These are phyloP conservation scores for Leccinum rimulosum DNA, from an alignment of 768 basidiomycete species.

Conservation along the genomic window DNA sequence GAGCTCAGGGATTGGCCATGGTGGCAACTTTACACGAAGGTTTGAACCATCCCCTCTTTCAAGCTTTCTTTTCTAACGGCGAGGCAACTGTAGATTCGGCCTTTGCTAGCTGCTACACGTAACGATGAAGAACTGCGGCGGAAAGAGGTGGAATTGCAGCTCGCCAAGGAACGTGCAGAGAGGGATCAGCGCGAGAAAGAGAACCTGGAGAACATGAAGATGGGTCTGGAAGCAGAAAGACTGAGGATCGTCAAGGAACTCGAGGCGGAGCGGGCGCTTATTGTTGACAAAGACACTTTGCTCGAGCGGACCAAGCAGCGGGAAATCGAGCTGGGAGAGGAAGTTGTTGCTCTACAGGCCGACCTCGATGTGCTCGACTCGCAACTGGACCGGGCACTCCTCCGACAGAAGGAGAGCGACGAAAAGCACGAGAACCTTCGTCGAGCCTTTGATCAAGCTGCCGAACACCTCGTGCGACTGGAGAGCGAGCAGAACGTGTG, in stretches of 20 bases:
- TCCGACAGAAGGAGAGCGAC: slow-evolving; percentile 74
- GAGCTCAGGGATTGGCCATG: slow-evolving; percentile 95
- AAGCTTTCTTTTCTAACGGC: slow-evolving; percentile 2
- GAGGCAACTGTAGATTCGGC: slow-evolving; percentile 64
- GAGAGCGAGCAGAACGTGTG: slow-evolving; percentile 76
- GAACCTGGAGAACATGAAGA: slow-evolving; percentile 74
- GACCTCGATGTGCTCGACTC: slow-evolving; percentile 85
- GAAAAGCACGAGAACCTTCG: slow-evolving; percentile 72
- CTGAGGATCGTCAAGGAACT: slow-evolving; percentile 76
- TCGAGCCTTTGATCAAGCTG: slow-evolving; percentile 77
- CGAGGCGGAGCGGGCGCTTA: slow-evolving; percentile 75
- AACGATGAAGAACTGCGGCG: slow-evolving; percentile 88
- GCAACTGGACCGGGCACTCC: slow-evolving; percentile 78
- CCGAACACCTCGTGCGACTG: slow-evolving; percentile 78
- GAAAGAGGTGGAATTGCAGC: slow-evolving; percentile 80
- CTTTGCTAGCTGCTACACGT: slow-evolving; percentile 86
- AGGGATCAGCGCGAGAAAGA: slow-evolving; percentile 81
- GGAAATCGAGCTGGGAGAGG: slow-evolving; percentile 85
- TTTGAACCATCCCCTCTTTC: slow-evolving; percentile 20
- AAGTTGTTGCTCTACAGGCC: slow-evolving; percentile 70
- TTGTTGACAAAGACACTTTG: slow-evolving; percentile 78
- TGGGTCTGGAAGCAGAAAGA: slow-evolving; percentile 83
- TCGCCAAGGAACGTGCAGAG: slow-evolving; percentile 83
- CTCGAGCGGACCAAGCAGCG: slow-evolving; percentile 81
- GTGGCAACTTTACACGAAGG: slow-evolving; percentile 98